Evolutionary conservation across 441 rosid genomes (phyloP), one percentile per base, ranked within the genome.

Genomic region (Rhodomyrtus psidioides): DNA sequence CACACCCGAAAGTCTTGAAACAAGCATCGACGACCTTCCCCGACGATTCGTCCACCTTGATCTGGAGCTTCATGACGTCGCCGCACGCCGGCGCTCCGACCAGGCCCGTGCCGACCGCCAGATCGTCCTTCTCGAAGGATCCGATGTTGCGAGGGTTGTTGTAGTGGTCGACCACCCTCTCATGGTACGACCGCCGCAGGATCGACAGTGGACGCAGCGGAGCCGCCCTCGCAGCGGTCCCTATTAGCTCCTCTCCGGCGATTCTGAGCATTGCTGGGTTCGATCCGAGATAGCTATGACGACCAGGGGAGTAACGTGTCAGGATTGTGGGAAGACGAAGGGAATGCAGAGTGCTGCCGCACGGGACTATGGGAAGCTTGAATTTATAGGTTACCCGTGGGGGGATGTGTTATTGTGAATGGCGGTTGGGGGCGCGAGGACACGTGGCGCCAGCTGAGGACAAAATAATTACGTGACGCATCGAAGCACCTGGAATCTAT

Each of bases 71-170:
- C 99, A 95, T 95, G 7, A 97, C 98, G 85, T 97, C 99, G 12
- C 98, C 98, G 46, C 98, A 97, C 0, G 99, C 98, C 0, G 99
- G 98, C 13, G 99, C 99, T 1, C 99, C 98, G 6, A 97, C 99
- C 55, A 97, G 94, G 0, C 99, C 99, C 26, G 98, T 96, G 9
- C 98, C 99, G 0, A 97, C 91, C 42, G 15, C 62, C 21, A 94
- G 94, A 81, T 96, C 99, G 81, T 89, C 94, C 93, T 97, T 97
- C 85, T 96, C 98, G 54, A 97, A 94, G 34, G 99, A 91, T 0
- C 98, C 99, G 2, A 96, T 97, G 88, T 96, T 95, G 46, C 98
- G 94, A 7, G 98, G 99, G 81, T 95, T 94, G 82, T 96, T 93
- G 93, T 93, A 97, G 91, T 97, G 97, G 86, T 97, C 98, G 57